Base-by-base conservation (phyloP, 768 basidiomycete genomes). In the Naganishia vishniacii region DNA sequence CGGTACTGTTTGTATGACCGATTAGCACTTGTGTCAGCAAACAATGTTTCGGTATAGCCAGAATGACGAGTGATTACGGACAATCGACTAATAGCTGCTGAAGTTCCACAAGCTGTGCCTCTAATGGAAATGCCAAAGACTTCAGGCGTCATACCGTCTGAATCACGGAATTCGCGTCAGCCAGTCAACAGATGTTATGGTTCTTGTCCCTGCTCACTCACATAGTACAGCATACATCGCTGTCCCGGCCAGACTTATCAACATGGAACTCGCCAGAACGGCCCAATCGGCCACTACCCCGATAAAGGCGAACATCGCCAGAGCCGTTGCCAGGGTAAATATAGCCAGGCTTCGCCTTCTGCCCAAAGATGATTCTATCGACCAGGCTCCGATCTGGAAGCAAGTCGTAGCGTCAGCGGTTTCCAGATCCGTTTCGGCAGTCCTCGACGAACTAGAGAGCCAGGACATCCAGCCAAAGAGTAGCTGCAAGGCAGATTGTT, bases 151-250 rank as follows among this genome's bases (percentile, higher is more conserved):
- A 77, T 75, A 0, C 75, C 75, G 40, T 77, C 75, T 77, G 51
- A 3, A 20, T 37, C 58, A 48, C 7, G 59, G 37, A 60, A 40
- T 5, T 58, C 34, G 32, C 12, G 13, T 44, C 4, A 60, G 16
- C 31, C 45, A 28, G 16, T 25, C 23, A 28, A 42, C n/a, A 34
- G 13, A 51, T 20, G 25, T 11, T 20, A 25, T n/a, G 51, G 37
- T 16, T 12, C 29, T 12, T 44, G 2, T 11, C 18, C 26, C 15
- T 25, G 13, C 29, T 41, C 15, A 72, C 75, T 69, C 45, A 75
- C 75, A 77, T 9, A 77, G 61, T 4, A 77, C 73, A 25, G 75
- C 75, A 62, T 77, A 77, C 75, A 77, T 77, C 1, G 74, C 74
- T 12, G 74, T 74, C 5, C 73, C 75, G 26, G 75, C 73, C n/a